Evolutionary conservation across 2,329 filamentous ascomycete species (phyloP).

Genomic region (Xylaria sp.): DNA sequence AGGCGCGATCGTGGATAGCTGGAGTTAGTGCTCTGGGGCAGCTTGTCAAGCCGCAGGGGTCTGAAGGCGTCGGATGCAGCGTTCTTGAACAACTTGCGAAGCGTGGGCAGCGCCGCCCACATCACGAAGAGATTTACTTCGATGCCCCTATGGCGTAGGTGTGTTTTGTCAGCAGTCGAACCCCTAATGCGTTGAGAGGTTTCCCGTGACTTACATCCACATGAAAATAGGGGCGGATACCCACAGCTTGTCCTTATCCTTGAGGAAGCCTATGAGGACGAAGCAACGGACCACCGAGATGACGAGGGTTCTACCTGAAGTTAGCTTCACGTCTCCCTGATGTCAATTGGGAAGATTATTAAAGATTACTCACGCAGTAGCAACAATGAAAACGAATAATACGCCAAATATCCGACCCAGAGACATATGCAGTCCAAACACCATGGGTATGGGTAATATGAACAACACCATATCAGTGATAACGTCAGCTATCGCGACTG

Average conservation of each 20-base stretch:
- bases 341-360: not conserved
- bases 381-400: slow-evolving; percentile 43
- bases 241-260: slow-evolving; percentile 8
- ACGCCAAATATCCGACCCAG: slow-evolving; percentile 44
- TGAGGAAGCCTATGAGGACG: slow-evolving; percentile 5
- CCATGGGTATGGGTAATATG: slow-evolving; percentile 42
- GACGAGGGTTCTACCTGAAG: slow-evolving; percentile 6
- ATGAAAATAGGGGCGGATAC: slow-evolving; percentile 3
- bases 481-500: slow-evolving; percentile 45
- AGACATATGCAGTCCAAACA: slow-evolving; percentile 43
- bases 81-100: slow-evolving; percentile 32
- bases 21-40: not conserved
- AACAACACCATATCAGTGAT: slow-evolving; percentile 45
- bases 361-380: slow-evolving; percentile 36
- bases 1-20: not conserved
- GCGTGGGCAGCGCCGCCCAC: slow-evolving; percentile 33
- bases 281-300: slow-evolving; percentile 10
- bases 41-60: not conserved
- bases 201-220: slow-evolving; percentile 10
- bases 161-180: not conserved
- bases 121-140: slow-evolving; percentile 37
- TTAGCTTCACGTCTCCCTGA: not conserved
- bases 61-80: slow-evolving; percentile 22
- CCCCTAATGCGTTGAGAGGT: not conserved
- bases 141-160: slow-evolving; percentile 23